Base-by-base conservation (phyloP, 495 filamentous ascomycete genomes). In the Talaromyces proteolyticus region DNA sequence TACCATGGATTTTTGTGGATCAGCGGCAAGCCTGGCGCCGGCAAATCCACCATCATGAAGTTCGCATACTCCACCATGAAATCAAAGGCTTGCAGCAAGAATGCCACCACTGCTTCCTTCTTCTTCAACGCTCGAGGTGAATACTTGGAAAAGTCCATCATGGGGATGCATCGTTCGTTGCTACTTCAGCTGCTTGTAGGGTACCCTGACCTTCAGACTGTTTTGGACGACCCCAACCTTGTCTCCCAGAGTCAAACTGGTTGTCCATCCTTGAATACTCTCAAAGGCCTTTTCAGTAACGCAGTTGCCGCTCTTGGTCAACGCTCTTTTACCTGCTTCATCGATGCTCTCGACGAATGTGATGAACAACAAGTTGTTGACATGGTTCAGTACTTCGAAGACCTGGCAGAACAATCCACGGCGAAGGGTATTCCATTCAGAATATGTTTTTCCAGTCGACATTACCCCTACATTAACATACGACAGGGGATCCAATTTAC, bases 141-240 rank as follows among this genome's bases (percentile, higher is more conserved):
- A 1, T 23, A 59, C 3, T 56, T 82, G 17, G 77, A 82, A 57
- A 77, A 71, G 51, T 73, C 78, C 0, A 65, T 63, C 2, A 2
- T 47, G 0, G 78, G 80, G 5, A 77, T 82, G 71, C 80, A 79
- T 50, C 76, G 76, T 34, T 78, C 78, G 0, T 50, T 82, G 0
- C 50, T 72, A n/a, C 43, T 53, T 6, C 65, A 69, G 36, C 49
- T 72, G 2, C 53, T 71, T 17, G 36, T 57, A 41, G 53, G 50
- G 8, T 54, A 53, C 24, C 58, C 65, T 10, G 56, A 58, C n/a
- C 53, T 65, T 4, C 57, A 61, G 38, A 6, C 14, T 1, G 37
- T 65, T 11, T 39, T 65, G 6, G 60, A 64, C 24, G 14, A 36
- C 6, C 7, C 14, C 7, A 40, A 25, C 17, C 20, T 57, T 18